These are phyloP conservation scores for Ophiostoma angusticollis DNA, from an alignment of 2,329 filamentous ascomycete species.

Conservation along the genomic window DNA sequence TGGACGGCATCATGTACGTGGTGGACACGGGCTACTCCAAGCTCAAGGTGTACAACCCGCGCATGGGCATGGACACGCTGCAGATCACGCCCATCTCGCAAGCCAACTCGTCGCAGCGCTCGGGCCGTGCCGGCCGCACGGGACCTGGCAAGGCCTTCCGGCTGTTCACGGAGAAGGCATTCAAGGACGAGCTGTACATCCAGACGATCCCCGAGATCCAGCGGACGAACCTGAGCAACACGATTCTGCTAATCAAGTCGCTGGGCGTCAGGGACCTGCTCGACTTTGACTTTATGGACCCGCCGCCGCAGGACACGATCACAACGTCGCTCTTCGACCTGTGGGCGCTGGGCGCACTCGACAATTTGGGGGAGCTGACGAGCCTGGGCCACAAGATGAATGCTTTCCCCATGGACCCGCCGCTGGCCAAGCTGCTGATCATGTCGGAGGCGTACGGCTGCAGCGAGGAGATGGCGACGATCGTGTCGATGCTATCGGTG, in stretches of 20 bases:
- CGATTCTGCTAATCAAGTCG: constrained; percentile 84
- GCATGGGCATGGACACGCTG: constrained; percentile 98
- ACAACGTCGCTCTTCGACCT: constrained; percentile 94
- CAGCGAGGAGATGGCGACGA: constrained; percentile 95
- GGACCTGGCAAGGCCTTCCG: constrained; percentile 93
- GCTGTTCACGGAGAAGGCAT: constrained; percentile 86
- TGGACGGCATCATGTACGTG: constrained; percentile 98
- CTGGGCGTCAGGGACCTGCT: constrained; percentile 86
- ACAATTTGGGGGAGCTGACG: constrained; percentile 88
- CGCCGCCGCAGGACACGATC: constrained; percentile 93
- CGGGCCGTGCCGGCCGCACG: constrained; percentile 84
- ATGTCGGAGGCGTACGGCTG: constrained; percentile 82
- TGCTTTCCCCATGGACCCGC: constrained; percentile 95
- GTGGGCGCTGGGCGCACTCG: constrained; percentile 86
- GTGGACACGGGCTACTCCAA: constrained; percentile 95
- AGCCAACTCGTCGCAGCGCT: constrained; percentile 86
- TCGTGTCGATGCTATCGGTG: constrained; percentile 95
- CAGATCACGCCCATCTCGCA: constrained; percentile 97
- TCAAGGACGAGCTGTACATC: constrained; percentile 90
- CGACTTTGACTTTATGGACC: constrained; percentile 99
- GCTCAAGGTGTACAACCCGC: constrained; percentile 95
- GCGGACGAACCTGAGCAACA: constrained; percentile 89
- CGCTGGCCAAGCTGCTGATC: constrained; percentile 86
- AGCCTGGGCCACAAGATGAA: constrained; percentile 85
- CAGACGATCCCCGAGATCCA: constrained; percentile 98